These are phyloP conservation scores for Klebsormidium nitens DNA, from an alignment of 139 green algal genomes.

Conservation along the genomic window DNA sequence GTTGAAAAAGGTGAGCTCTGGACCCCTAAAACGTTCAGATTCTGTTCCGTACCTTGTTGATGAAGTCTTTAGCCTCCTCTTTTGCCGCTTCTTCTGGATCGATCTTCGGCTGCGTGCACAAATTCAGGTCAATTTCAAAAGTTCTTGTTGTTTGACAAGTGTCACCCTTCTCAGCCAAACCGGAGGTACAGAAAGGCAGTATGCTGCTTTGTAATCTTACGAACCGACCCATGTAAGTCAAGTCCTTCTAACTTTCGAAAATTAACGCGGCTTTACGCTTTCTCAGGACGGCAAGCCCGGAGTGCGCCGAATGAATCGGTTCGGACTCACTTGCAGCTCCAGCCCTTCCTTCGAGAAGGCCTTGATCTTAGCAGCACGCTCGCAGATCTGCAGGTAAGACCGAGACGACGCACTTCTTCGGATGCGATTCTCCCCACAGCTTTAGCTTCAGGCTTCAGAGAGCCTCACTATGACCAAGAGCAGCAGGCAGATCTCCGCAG, in stretches of 20 bases:
- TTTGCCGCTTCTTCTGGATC: slow-evolving; percentile 32
- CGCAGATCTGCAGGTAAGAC: slow-evolving; percentile 31
- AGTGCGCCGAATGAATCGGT: no score
- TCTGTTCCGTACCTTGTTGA: slow-evolving; percentile 42
- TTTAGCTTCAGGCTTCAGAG: background rate
- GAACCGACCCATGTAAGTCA: no score
- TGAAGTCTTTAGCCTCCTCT: slow-evolving; percentile 24
- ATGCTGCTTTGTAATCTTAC: no score
- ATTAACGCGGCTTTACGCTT: no score
- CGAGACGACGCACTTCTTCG: background rate
- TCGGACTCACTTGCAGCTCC: slow-evolving; percentile 42
- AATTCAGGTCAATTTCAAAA: no score
- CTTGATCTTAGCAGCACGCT: slow-evolving; percentile 97
- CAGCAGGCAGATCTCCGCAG: background rate
- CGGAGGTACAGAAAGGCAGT: no score
- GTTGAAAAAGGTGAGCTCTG: no score
- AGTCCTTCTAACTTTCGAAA: no score
- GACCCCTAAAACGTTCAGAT: no score
- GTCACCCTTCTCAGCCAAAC: no score
- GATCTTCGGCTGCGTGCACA: slow-evolving; percentile 27
- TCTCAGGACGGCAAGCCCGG: no score
- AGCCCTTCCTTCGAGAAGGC: slow-evolving; percentile 85
- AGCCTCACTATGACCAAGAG: background rate
- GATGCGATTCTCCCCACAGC: background rate
- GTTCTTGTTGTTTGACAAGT: no score